Percentiles rank a stretch among this genome's conserved stretches.
Conservation (phyloP, 139 green algal genomes). For the Coccomyxa sp. region DNA sequence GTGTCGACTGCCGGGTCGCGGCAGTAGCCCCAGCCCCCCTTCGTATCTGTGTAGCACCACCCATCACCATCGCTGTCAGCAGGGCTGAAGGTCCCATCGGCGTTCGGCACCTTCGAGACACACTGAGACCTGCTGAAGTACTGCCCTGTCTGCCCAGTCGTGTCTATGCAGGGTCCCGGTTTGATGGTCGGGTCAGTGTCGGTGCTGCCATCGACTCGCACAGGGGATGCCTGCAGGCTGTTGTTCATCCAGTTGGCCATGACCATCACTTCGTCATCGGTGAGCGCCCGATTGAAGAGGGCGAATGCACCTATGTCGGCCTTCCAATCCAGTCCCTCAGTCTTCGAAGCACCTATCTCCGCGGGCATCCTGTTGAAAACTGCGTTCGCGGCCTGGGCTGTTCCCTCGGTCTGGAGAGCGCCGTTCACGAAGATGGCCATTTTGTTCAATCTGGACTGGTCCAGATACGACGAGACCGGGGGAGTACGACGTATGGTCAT, state of each 20-base stretch:
- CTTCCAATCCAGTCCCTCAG: background rate
- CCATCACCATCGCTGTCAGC: background rate
- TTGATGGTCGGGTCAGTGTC: background rate
- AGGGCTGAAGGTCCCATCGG: background rate
- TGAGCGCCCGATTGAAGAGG: background rate
- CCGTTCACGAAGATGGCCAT: background rate
- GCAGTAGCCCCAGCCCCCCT: background rate
- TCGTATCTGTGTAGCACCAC: background rate
- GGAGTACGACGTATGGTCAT: background rate
- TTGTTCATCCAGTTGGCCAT: conserved; percentile 1
- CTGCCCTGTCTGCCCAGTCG: background rate
- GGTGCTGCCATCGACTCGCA: background rate
- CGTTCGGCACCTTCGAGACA: background rate
- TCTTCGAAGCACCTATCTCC: background rate
- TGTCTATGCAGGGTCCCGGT: background rate
- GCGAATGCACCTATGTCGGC: background rate
- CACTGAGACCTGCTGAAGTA: background rate
- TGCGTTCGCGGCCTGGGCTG: background rate
- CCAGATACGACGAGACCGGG: background rate
- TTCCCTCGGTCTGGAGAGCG: background rate
- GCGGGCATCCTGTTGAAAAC: background rate
- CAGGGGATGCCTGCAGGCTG: background rate
- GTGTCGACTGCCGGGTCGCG: background rate
- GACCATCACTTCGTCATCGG: background rate
- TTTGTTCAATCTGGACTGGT: background rate